Evolutionary conservation across 495 filamentous ascomycete genomes (phyloP), one percentile per base, ranked within the genome.

Genomic region (Penicillium egyptiacum): DNA sequence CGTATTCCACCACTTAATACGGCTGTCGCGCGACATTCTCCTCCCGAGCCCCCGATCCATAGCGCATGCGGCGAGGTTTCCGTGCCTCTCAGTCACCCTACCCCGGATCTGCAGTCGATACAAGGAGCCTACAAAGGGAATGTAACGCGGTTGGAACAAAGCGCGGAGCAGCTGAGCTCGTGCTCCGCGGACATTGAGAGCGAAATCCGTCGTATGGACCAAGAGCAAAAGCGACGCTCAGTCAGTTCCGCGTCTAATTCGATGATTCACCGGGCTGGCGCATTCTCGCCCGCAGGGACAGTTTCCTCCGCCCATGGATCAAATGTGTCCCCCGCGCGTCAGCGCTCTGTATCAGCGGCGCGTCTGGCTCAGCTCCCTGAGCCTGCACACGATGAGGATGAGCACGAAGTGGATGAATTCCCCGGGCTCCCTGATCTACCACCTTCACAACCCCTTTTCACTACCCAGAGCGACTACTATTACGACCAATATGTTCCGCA

Each of bases 121-220:
- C 87, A 90, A 63, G 87, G 87, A 23, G 87, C 87, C 28, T 90
- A 88, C 64, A 72, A 85, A 20, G 80, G 81, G 66, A 93, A 92
- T 77, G 86, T 96, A 55, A 88, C 91, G 68, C 83, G 88, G 42
- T 76, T 96, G 59, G 91, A 96, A 65, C 81, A 86, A 58, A 89
- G 85, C 41, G 91, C 91, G 23, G 91, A 95, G 73, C 82, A 86
- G 37, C 75, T 96, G 66, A 92, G 88, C 64, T 83, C 84, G 67
- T 87, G 84, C 41, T 88, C 86, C n/a, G 86, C 87, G 16, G 80
- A 86, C 61, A 88, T 96, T 64, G 90, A 86, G 41, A 85, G 86
- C 66, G 90, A 92, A 62, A 90, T 96, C 51, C 84, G 88, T 57
- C 87, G 88, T 61, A 80, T 93, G 62, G 87, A 91, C 64, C 77